Conservation (phyloP, 306 rosid species). For the Trifolium subterraneum region DNA sequence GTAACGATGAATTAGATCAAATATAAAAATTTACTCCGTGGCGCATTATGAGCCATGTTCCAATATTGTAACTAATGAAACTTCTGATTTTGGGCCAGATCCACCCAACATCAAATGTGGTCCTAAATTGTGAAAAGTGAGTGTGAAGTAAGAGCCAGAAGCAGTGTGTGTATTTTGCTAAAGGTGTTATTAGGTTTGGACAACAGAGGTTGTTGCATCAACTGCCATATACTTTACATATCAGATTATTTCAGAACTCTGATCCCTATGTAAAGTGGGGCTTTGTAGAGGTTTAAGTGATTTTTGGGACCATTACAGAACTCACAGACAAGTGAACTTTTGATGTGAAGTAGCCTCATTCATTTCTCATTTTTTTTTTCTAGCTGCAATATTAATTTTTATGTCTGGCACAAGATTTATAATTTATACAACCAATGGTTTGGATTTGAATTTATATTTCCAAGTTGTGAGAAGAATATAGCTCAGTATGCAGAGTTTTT, state of each 20-base stretch:
- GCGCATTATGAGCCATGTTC: neutral
- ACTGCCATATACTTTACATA: conserved; percentile 34
- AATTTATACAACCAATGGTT: neutral
- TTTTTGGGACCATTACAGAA: conserved; percentile 36
- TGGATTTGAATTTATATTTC: neutral
- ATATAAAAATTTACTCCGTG: neutral
- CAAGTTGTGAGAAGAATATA: neutral
- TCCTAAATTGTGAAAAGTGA: conserved; percentile 36
- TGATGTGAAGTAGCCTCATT: conserved; percentile 30
- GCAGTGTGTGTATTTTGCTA: conserved; percentile 39
- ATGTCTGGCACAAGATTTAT: conserved; percentile 3
- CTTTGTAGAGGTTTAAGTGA: neutral
- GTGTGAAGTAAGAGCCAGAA: neutral
- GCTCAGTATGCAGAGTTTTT: neutral
- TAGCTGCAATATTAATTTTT: neutral
- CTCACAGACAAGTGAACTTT: conserved; percentile 21
- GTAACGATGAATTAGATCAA: neutral
- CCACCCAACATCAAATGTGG: conserved; percentile 39
- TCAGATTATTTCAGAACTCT: conserved; percentile 26
- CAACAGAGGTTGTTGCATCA: conserved; percentile 15
- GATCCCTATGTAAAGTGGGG: conserved; percentile 26
- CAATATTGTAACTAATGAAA: neutral
- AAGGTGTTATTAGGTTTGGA: conserved; percentile 39
- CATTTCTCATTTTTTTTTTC: neutral
- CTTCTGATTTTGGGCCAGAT: neutral